Evolutionary conservation across 805 yeast genomes (phyloP), one percentile per base, ranked within the genome.

Genomic region (Candida verbasci): DNA sequence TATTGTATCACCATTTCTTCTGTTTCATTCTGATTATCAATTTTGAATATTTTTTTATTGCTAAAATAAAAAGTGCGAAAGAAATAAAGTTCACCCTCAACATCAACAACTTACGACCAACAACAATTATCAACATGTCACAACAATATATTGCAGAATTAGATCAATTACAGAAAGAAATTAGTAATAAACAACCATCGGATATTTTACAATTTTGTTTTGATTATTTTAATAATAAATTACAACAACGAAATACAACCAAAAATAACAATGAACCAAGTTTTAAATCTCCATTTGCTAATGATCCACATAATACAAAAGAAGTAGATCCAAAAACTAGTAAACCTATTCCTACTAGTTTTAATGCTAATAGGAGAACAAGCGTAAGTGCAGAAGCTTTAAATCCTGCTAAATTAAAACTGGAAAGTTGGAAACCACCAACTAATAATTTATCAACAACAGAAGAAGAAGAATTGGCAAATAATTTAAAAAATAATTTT

Each of bases 311-410:
- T 49, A 43, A 40, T 5, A 31, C 42, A 32, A 47, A 39, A 12
- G 63, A 55, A 31, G 43, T 50, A 17, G 63, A 55, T 38, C 62
- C 65, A 17, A 49, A 54, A 8, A 24, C 39, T 10, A 15, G 36
- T 3, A 28, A 34, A 20, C 15, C 11, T 4, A 62, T 78, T 39
- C 86, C 85, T 26, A 58, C 70, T 39, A 70, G 76, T 35, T 82
- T 82, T 60, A 84, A 81, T 56, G 87, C 86, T 36, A 76, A 80
- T 56, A 78, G 96, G 67, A 79, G 97, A 65, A 84, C 88, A 3
- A 82, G 94, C 15, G 96, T 88, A 10, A 78, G 88, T 38, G 96
- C 96, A 4, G 97, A 88, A 61, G 82, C 93, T 2, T 58, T 84
- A 50, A 82, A 84, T 53, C 94, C 93, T 5, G 80, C 78, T 42